phyloP scores from a whole-genome alignment of 2,329 filamentous ascomycete genomes.

The Alternaria sp. region DNA sequence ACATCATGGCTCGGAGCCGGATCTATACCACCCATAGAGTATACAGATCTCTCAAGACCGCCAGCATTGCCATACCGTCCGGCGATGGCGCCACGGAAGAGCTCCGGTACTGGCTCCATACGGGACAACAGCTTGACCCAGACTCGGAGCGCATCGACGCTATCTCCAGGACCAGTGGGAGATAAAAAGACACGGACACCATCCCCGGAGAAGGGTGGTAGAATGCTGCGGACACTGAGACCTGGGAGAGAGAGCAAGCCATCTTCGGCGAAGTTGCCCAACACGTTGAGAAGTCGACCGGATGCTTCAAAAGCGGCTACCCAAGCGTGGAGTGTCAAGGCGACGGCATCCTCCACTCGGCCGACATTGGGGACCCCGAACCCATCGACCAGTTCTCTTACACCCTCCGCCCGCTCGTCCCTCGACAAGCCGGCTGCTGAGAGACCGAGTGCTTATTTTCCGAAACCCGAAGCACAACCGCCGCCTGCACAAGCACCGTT shows the following conservation, averaged over 20 bases:
- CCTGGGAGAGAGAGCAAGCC: slow-evolving; percentile 53
- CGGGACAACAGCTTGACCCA: slow-evolving; percentile 31
- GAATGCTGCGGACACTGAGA: slow-evolving; percentile 63
- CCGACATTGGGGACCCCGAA: slow-evolving; percentile 18
- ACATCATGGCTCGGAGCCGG: slow-evolving; percentile 75
- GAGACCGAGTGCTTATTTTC: slow-evolving; percentile 17
- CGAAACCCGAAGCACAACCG: slow-evolving; percentile 17
- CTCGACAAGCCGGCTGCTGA: slow-evolving; percentile 37
- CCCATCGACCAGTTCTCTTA: slow-evolving; percentile 25
- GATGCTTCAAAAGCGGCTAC: slow-evolving; percentile 68
- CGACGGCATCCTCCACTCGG: slow-evolving; percentile 21
- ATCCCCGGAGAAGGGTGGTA: slow-evolving; percentile 66
- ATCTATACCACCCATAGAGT: slow-evolving; percentile 80
- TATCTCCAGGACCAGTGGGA: slow-evolving; percentile 43
- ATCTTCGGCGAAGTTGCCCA: slow-evolving; percentile 55
- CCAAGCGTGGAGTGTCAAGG: slow-evolving; percentile 62
- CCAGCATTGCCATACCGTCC: slow-evolving; percentile 64
- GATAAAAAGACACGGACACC: slow-evolving; percentile 62
- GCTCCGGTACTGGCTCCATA: slow-evolving; percentile 46
- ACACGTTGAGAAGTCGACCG: slow-evolving; percentile 53
- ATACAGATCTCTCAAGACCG: slow-evolving; percentile 80
- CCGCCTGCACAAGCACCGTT: slow-evolving; percentile 25
- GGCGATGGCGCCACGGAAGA: slow-evolving; percentile 53
- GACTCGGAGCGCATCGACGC: slow-evolving; percentile 29
- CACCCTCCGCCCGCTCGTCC: slow-evolving; percentile 34